Base-by-base conservation (phyloP, 805 yeast species). In the Ogataea naganishii region DNA sequence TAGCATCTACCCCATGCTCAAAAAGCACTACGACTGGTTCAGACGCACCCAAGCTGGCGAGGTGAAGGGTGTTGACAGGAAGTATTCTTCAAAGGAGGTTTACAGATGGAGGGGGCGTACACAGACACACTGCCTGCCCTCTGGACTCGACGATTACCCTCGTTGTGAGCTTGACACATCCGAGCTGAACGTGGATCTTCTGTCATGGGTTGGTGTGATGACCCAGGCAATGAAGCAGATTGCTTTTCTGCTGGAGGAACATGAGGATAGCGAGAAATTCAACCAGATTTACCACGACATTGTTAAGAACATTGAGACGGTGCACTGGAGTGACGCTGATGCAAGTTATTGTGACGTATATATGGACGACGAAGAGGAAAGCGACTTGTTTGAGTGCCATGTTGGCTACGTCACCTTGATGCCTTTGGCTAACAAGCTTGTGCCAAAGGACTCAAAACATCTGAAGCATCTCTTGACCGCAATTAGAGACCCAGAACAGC, bases 61-160 rank as follows among this genome's bases (percentile, higher is more conserved):
- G 37, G 49, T 73, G 8, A 75, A 69, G 8, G 88, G 80, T 33
- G 82, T 82, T 55, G 88, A 72, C 21, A 65, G 94, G 39, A 59
- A 61, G 7, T 58, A 64, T 14, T 66, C 78, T 4, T 31, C 38
- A 4, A 47, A 52, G 6, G 95, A 86, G 49, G 81, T 76, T 0
- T 92, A 80, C 51, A 66, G 95, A 51, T 92, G 98, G 98, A 70
- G 85, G 35, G 98, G 97, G 5, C 73, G 97, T 41, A 82, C 96
- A 1, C 60, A 65, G 14, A 70, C 77, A 3, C 96, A 84, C 46
- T 82, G 95, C 50, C 63, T 89, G 31, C 92, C 98, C 7, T 80
- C 94, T 53, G 98, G 98, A 0, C 53, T 92, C 21, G 98, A 92
- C 54, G 98, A 92, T 49, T 92, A 88, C 47, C 98, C 98, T 20